Base-by-base conservation (phyloP, 768 basidiomycete genomes). In the Xerocomellus intermedius region DNA sequence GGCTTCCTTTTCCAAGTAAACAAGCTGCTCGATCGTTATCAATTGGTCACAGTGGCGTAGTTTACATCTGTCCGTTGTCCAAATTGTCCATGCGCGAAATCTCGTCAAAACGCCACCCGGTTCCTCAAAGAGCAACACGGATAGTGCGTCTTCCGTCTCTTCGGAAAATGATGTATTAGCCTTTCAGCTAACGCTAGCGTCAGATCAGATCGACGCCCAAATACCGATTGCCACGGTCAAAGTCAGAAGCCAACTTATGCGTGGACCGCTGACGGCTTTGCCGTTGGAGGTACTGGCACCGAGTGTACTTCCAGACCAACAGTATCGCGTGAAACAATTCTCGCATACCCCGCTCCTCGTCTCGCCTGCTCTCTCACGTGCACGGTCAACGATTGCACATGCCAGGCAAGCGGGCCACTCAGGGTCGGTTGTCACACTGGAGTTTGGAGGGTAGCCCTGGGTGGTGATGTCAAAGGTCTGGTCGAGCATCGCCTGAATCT, bases 361-460 rank as follows among this genome's bases (percentile, higher is more conserved):
- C 33, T 60, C 61, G 3, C 70, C 61, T 41, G 53, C 59, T 30
- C 70, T 48, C 36, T 52, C 54, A 3, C 78, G 66, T 9, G 75
- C 75, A 19, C 80, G 74, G 45, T 83, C 82, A 26, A 80, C 75
- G 12, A 82, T 59, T 0, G 79, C 81, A 50, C 82, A 83, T 5
- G 80, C 79, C 19, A 84, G 61, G 48, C 80, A 82, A 22, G 74
- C 75, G 0, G 78, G 72, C 77, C 78, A 83, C 24, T 80, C 64
- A 0, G 66, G 54, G 19, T 80, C 78, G 0, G 59, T 69, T 41
- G 70, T 63, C 17, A 56, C 33, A 17, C 64, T 64, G 16, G 71
- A 49, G 19, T 60, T 36, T 4, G 59, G 53, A 1, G 72, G 66
- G 39, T 73, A 70, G 2, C 80, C 80, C 61, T 80, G 77, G n/a